These are phyloP conservation scores for Onygenales sp. DNA, from an alignment of 2,329 filamentous ascomycete species.

Conservation along the genomic window DNA sequence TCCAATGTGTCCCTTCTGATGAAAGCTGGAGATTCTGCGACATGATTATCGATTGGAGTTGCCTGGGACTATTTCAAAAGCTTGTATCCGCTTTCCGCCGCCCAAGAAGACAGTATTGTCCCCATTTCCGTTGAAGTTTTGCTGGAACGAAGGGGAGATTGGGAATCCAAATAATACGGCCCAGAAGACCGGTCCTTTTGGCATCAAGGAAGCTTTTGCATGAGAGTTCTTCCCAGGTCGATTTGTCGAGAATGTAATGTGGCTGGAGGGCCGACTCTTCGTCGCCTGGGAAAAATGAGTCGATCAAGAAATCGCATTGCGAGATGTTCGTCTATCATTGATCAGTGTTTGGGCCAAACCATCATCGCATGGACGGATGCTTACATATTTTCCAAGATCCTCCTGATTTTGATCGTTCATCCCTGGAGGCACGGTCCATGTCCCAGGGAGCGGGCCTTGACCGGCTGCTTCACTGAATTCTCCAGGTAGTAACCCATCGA, in stretches of 20 bases:
- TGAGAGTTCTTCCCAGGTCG: slow-evolving; percentile 67
- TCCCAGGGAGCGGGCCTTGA: slow-evolving; percentile 69
- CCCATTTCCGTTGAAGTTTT: slow-evolving; percentile 67
- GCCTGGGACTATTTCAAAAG: background rate
- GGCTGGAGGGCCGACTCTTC: slow-evolving; percentile 61
- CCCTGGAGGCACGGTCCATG: slow-evolving; percentile 69
- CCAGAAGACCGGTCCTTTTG: slow-evolving; percentile 60
- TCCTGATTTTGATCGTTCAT: slow-evolving; percentile 91
- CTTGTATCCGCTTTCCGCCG: slow-evolving; percentile 31
- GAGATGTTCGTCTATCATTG: slow-evolving; percentile 52
- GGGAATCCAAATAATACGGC: slow-evolving; percentile 75
- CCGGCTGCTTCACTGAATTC: slow-evolving; percentile 69
- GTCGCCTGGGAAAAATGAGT: slow-evolving; percentile 64
- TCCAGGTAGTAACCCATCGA: slow-evolving; percentile 77
- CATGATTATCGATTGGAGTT: background rate
- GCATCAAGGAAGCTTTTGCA: slow-evolving; percentile 78
- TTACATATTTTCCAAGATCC: slow-evolving; percentile 75
- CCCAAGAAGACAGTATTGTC: slow-evolving; percentile 73
- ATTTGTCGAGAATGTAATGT: slow-evolving; percentile 62
- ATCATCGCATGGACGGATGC: slow-evolving; percentile 15
- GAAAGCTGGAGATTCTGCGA: background rate
- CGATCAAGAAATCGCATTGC: slow-evolving; percentile 74
- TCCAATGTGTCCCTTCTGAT: background rate
- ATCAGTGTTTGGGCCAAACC: slow-evolving; percentile 9
- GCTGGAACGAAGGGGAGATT: slow-evolving; percentile 60